Percentiles rank a stretch among this genome's conserved stretches.
phyloP scores from a whole-genome alignment of 495 filamentous ascomycete species.

The Trichoderma reesei region DNA sequence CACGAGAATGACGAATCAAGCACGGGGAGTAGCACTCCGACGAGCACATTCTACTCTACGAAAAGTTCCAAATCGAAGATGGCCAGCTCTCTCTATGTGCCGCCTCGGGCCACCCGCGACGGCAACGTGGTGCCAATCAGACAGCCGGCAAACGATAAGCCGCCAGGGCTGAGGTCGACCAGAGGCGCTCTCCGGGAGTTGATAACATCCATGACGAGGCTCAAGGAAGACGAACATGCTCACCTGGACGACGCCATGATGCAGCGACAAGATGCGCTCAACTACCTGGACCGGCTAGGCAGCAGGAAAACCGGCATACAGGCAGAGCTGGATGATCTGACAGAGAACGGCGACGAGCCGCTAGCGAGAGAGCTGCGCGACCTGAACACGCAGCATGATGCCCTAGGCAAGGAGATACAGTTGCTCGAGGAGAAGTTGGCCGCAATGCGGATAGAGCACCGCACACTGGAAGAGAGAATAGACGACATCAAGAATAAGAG shows the following conservation, averaged over 20 bases:
- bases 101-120: conserved; percentile 19
- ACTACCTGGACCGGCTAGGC: conserved; percentile 51
- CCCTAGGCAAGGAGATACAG: conserved; percentile 50
- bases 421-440: conserved; percentile 52
- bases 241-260: conserved; percentile 48
- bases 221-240: conserved; percentile 62
- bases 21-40: conserved; percentile 31
- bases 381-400: conserved; percentile 35
- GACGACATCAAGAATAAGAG: conserved; percentile 50
- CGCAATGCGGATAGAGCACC: conserved; percentile 54
- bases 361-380: conserved; percentile 18
- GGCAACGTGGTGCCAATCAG: conserved; percentile 49
- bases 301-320: conserved; percentile 37
- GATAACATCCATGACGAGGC: conserved; percentile 60
- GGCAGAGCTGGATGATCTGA: conserved; percentile 31
- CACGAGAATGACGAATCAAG: conserved; percentile 16
- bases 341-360: conserved; percentile 30
- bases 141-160: conserved; percentile 45
- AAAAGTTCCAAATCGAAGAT: conserved; percentile 8
- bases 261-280: conserved; percentile 48
- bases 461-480: conserved; percentile 50
- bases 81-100: conserved; percentile 21
- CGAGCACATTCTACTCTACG: conserved; percentile 15
- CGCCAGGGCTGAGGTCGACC: conserved; percentile 52
- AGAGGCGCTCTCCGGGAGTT: conserved; percentile 59